Evolutionary conservation across 495 filamentous ascomycete genomes (phyloP), one percentile per base, ranked within the genome.

Genomic region (Mytilinidion resinicola): DNA sequence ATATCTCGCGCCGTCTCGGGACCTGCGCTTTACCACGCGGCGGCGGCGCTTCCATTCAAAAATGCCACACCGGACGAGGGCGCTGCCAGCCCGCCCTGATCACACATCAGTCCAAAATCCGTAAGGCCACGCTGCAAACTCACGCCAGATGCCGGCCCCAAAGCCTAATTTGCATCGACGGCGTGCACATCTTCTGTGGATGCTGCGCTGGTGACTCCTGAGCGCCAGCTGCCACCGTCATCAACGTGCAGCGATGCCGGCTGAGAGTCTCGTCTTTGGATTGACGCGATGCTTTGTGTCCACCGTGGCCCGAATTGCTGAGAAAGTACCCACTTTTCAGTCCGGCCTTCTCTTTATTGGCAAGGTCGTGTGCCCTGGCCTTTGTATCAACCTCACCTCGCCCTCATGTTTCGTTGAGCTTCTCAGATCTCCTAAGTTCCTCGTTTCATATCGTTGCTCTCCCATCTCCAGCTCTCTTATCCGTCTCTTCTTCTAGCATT

Each of bases 31-130:
- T 58, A 42, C 51, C 58, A 51, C 47, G 58, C 59, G 62, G 49
- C 39, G 35, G 36, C 42, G 57, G 62, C 62, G 62, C 47, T 53
- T 60, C 53, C 56, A 53, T 53, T 51, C 53, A 53, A 34, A 64
- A 60, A 60, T 53, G 55, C 36, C 30, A 43, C 17, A 34, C 42
- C 51, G 1, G 33, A 15, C 19, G 34, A 20, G 30, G 17, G 44
- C 8, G 19, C 39, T 49, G 57, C 54, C 62, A 57, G 60, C 57
- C 20, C 41, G 43, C 17, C 25, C 43, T 11, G 20, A 39, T 37
- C 46, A n/a, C 11, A 17, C 39, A 2, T 21, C 47, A 17, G 54
- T 36, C 12, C 17, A 54, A 34, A 20, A 30, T 30, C 25, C 25
- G 25, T 30, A 30, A 30, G 25, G 25, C 25, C 25, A 30, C 3